Evolutionary conservation across 2,329 filamentous ascomycete genomes (phyloP), one percentile per base, ranked within the genome.

Genomic region (Blumeriella jaapii): DNA sequence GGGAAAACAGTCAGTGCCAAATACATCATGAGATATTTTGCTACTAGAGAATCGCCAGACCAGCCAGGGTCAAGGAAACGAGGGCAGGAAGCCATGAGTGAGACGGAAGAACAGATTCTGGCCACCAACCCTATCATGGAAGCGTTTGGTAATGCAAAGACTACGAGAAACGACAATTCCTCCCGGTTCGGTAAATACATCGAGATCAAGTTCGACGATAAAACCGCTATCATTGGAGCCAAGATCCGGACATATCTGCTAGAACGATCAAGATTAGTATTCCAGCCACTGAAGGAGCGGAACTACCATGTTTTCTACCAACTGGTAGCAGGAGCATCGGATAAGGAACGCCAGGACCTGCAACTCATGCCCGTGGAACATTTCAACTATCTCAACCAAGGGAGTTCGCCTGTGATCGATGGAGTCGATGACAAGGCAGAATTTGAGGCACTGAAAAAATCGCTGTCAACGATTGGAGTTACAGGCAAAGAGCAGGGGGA

Each of bases 271-370:
- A 80, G 91, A 63, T 68, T 98, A 52, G 91, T 96, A 12, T 98
- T 96, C 61, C 91, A 98, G 58, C 91, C 91, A 26, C 67, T 95
- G 45, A 96, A 94, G 64, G 91, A 98, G 65, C 75, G 91, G 49
- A 98, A 98, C 60, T 98, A 98, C 63, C 91, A 98, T 61, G 89
- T 98, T 53, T 98, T 98, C 64, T 98, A 98, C 61, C 91, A 98
- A 60, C 71, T 98, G 33, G 78, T 95, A 29, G 86, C 87, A 31
- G 91, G 93, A 56, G 82, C 87, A n/a, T 78, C 83, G 2, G 83
- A 93, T 19, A 69, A 74, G 44, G 80, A 95, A 61, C 78, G 78
- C 31, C 72, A 89, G 55, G 79, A 89, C 49, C 70, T 95, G 40
- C 74, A 77, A 27, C 64, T 98, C 42, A 63, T 86, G 28, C 74